A percentile compares a stretch with the other conserved stretches of the same genome.
Conservation (phyloP, 2,329 filamentous ascomycete genomes). For the Coniella lustricola region DNA sequence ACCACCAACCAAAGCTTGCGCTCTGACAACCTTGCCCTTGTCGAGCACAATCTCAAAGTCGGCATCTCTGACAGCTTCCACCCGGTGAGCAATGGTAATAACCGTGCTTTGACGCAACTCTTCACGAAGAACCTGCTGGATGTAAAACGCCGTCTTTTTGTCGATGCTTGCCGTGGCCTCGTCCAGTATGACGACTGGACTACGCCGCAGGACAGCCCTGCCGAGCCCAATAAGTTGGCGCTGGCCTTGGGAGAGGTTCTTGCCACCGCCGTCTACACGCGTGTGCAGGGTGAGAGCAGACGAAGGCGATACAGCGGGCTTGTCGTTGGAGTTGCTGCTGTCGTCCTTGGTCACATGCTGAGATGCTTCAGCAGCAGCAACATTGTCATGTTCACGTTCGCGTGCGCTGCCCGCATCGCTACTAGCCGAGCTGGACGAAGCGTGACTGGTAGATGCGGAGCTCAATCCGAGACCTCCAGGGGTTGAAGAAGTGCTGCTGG, state of each 20-base stretch:
- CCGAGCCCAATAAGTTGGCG: constrained; percentile 56
- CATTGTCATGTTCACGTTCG: neutral
- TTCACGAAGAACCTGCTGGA: constrained; percentile 50
- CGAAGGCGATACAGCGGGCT: neutral
- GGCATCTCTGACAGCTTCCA: constrained; percentile 55
- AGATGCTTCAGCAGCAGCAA: neutral
- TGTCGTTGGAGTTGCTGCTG: constrained; percentile 4
- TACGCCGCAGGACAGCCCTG: constrained; percentile 51
- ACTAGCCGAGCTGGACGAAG: constrained; percentile 2
- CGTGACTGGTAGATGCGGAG: constrained; percentile 2
- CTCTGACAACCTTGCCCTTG: constrained; percentile 40
- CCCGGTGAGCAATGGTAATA: constrained; percentile 59
- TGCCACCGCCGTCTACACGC: constrained; percentile 51
- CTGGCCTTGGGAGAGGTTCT: constrained; percentile 57
- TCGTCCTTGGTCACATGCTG: constrained; percentile 26
- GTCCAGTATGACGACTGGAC: constrained; percentile 55
- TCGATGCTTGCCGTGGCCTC: constrained; percentile 61
- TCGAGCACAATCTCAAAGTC: constrained; percentile 49
- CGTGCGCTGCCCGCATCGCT: neutral
- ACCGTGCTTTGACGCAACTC: constrained; percentile 52
- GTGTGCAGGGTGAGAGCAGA: constrained; percentile 37
- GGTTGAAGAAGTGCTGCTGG: constrained; percentile 4
- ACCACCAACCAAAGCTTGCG: constrained; percentile 2
- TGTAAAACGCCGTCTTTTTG: constrained; percentile 47
- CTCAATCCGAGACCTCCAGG: constrained; percentile 5